Evolutionary conservation across 2,329 filamentous ascomycete genomes (phyloP), one percentile per base, ranked within the genome.

Genomic region (Incumbomyces lentus): DNA sequence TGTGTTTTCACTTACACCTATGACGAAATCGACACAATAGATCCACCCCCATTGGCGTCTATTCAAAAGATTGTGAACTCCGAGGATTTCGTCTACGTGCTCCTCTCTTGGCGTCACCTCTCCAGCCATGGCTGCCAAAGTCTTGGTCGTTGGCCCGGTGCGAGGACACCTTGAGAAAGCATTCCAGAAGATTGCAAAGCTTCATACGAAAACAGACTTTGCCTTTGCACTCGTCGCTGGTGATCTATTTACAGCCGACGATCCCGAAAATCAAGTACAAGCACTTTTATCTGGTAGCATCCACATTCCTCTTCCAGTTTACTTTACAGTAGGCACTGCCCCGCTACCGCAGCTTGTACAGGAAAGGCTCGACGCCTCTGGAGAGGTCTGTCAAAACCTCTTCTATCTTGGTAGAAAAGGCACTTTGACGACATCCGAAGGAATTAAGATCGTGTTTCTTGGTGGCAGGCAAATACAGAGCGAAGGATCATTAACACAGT

Each of bases 121-220:
- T 26, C 6, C 13, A 14, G 31, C n/a, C 34, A 46, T 46, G 44
- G 36, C 44, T 2, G 34, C 44, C 14, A 46, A 46, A 29, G 17
- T 46, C 5, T 56, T 92, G 58, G 86, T 95, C 33, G 70, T 95
- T 51, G 92, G 92, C 48, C 81, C 81, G 61, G 74, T 94, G 53
- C 82, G 88, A 61, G 90, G 90, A 58, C 79, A 85, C 60, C 75
- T 95, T 44, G 73, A 78, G 52, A 65, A 81, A 11, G 81, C 84
- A 8, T 86, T 98, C 62, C 73, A 78, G 50, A 98, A 95, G 66
- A 70, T 96, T 16, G 73, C 81, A 7, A 76, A 79, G 8, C 72
- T 96, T 2, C 89, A 96, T 57, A 70, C 79, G 31, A 96, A 95
- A 67, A 92, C 95, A 61, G 76, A 74, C 59, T 96, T 98, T 63